Conservation (phyloP, 2,329 filamentous ascomycete species). For the Penicillium sp. region DNA sequence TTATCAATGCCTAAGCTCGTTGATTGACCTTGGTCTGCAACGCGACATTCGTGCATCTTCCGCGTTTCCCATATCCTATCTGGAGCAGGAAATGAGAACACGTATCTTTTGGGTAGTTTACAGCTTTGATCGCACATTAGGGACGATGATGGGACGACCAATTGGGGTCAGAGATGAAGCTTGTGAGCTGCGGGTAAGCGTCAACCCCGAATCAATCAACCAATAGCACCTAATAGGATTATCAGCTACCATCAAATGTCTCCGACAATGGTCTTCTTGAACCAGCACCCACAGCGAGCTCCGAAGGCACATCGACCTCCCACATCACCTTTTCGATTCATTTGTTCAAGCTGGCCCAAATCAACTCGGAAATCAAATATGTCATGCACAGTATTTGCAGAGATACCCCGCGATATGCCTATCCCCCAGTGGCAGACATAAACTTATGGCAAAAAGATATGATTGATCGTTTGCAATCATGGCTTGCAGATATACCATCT, state of each 20-base stretch:
- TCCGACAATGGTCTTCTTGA: conserved; percentile 18
- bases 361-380: conserved; percentile 62
- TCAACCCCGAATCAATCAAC: conserved; percentile 1
- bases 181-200: conserved; percentile 52
- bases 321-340: conserved; percentile 51
- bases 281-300: background rate
- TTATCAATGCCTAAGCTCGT: conserved; percentile 55
- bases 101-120: conserved; percentile 59
- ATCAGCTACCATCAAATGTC: conserved; percentile 22
- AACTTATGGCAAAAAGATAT: conserved; percentile 51
- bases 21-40: conserved; percentile 56
- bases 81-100: conserved; percentile 58
- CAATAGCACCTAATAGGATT: conserved; percentile 18
- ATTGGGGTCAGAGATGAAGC: conserved; percentile 59
- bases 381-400: conserved; percentile 56
- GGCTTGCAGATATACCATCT: conserved; percentile 43
- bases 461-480: conserved; percentile 42
- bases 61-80: conserved; percentile 42
- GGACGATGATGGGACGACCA: conserved; percentile 59
- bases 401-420: conserved; percentile 51
- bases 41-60: conserved; percentile 48
- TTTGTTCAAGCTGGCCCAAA: conserved; percentile 44
- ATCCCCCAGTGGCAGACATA: conserved; percentile 49
- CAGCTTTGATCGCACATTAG: conserved; percentile 53
- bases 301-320: conserved; percentile 12